Evolutionary conservation across 2,329 filamentous ascomycete species (phyloP), one percentile per base, ranked within the genome.

Genomic region (Fulvia fulva): DNA sequence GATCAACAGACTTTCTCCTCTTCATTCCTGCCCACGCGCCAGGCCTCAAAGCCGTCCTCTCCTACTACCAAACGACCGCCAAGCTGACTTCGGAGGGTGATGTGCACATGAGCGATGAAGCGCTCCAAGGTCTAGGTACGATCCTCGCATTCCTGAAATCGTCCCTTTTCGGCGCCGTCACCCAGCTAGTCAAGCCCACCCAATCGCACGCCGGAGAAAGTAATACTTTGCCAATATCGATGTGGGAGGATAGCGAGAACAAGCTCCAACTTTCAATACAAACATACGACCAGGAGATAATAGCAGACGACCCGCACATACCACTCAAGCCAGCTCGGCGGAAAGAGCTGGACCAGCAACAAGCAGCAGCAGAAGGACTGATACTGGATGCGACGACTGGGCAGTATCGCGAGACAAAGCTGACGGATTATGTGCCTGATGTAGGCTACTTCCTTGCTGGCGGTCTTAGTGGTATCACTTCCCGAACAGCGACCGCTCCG

Each of bases 371-470:
- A 8, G 53, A 55, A n/a, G 51, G 45, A 37, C n/a, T 41, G 28
- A 44, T 50, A 32, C n/a, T 50, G 47, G 47, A 50, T 32, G 19
- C 37, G 63, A 21, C 28, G 59, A 25, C 55, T 55, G 37, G 28
- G 26, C 53, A 61, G 53, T 37, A 60, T 51, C 47, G 51, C 14
- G 70, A 67, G 70, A 65, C 68, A 63, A 74, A 74, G 77, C 79
- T 81, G 76, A 81, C 88, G 81, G 73, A 74, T 73, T 77, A 76
- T 74, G 80, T 91, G 75, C 90, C 89, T 75, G 84, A 91, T 85
- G 83, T 88, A 96, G 94, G 94, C 83, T 99, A 97, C 79, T 99
- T 97, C 77, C 77, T 96, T 78, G 94, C 94, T 74, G 94, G 94
- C 81, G 94, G 91, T 75, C 81, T 96, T 73, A 91, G 93, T 74